Base-by-base conservation (phyloP, 768 basidiomycete species). In the Naematelia aurantialba region DNA sequence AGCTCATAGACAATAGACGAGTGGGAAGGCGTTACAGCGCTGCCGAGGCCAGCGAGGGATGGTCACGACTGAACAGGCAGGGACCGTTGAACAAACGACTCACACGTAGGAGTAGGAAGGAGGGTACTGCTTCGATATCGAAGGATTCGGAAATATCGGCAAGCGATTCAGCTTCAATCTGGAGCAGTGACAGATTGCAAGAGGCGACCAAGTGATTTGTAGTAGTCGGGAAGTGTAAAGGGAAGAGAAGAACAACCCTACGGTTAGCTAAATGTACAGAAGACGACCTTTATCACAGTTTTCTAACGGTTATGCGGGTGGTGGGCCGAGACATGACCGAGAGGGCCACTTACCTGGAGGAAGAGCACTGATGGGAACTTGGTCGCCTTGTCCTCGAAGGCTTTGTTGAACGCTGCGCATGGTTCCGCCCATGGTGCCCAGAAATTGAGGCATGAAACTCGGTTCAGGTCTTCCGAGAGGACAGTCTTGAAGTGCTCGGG, bases 381-480 rank as follows among this genome's bases (percentile, higher is more conserved):
- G 62, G 82, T 84, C 1, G 91, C 84, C 46, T 94, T 81, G 68
- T 89, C 87, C 8, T 70, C 60, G 17, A 88, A 83, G 4, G 92
- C 84, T 45, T 85, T 80, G 79, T 91, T 92, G 87, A 96, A 94
- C 68, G 87, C 83, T 67, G 82, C 82, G 81, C 93, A 98, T 42
- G 92, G 91, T 61, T 84, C 88, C 0, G 91, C 96, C 90, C 91
- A 81, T 88, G 77, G 84, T 45, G 93, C 89, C 88, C 91, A 93
- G 76, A 97, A 99, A 79, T 89, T 90, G 72, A 96, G 85, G 34
- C 94, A 80, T 3, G 92, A 92, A 22, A 94, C 83, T 21, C 89
- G 81, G 19, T 83, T 78, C 30, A 99, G 83, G 78, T 98, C 93
- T 21, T 77, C 70, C 0, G 85, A 86, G 48, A 97, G 84, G 8